Percentiles rank a stretch among this genome's conserved stretches.
Conservation (phyloP, 805 yeast species). For the Candida sanyiensis region DNA sequence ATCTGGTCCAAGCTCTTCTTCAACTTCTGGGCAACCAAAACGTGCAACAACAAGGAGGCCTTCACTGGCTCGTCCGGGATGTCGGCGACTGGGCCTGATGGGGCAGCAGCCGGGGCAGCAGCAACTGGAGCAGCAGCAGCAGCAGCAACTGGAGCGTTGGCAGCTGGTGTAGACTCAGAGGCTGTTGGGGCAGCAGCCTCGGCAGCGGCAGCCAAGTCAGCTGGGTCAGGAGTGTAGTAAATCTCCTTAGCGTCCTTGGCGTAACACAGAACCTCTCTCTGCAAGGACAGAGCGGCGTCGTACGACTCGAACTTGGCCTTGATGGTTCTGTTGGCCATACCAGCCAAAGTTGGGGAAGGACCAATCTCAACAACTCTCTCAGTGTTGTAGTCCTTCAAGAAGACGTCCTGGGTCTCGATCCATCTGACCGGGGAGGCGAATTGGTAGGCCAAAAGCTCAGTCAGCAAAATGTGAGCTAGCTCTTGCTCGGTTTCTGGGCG, state of each 20-base stretch:
- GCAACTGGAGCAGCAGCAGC: slow-evolving; percentile 56
- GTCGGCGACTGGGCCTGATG: slow-evolving; percentile 77
- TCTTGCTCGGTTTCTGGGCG: slow-evolving; percentile 96
- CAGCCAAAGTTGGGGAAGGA: slow-evolving; percentile 97
- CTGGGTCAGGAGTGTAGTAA: slow-evolving; percentile 85
- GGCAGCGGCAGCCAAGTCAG: slow-evolving; percentile 33
- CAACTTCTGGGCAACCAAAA: slow-evolving; percentile 90
- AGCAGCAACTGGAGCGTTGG: slow-evolving; percentile 49
- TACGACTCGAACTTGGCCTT: slow-evolving; percentile 90
- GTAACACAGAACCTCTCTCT: slow-evolving; percentile 93
- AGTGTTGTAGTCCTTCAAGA: slow-evolving; percentile 87
- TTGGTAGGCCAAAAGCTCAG: slow-evolving; percentile 96
- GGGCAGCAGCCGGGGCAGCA: slow-evolving; percentile 55
- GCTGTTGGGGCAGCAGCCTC: slow-evolving; percentile 27
- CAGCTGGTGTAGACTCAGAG: slow-evolving; percentile 41
- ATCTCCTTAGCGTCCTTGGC: slow-evolving; percentile 95
- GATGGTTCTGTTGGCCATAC: slow-evolving; percentile 97
- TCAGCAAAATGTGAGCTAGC: slow-evolving; percentile 86
- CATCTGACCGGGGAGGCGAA: slow-evolving; percentile 99
- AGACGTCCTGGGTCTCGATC: slow-evolving; percentile 99
- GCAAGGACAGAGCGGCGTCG: slow-evolving; percentile 84
- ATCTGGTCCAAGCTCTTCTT: slow-evolving; percentile 84
- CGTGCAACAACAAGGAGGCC: slow-evolving; percentile 78
- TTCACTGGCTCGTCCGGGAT: slow-evolving; percentile 86
- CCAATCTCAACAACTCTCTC: slow-evolving; percentile 98